phyloP scores from a whole-genome alignment of 140 eudicot genomes.

The Cichorium intybus region DNA sequence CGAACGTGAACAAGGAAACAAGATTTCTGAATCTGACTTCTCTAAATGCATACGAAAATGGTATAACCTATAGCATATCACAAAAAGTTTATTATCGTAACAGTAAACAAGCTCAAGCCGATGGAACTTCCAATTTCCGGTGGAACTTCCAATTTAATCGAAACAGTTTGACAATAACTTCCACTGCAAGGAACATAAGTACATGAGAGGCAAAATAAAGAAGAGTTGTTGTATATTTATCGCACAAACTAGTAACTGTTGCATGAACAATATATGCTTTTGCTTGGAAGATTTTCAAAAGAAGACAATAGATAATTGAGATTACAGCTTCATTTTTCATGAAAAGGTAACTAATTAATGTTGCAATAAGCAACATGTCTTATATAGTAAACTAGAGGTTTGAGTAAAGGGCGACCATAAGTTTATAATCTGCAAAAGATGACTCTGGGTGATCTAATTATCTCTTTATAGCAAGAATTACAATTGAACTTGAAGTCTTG shows the following conservation, averaged over 20 bases:
- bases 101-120: too few species aligned
- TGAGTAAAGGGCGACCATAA: background rate
- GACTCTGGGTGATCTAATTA: background rate
- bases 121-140: too few species aligned
- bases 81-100: conserved; percentile 2
- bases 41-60: background rate
- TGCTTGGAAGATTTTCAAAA: conserved; percentile 6
- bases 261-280: conserved; percentile 1
- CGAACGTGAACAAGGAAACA: conserved; percentile 11
- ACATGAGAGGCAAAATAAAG: too few species aligned
- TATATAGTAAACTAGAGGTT: conserved; percentile 2
- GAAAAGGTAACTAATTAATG: conserved; percentile 1
- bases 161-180: too few species aligned
- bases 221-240: too few species aligned
- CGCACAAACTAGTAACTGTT: conserved; percentile 9
- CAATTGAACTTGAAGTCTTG: background rate
- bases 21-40: conserved; percentile 4
- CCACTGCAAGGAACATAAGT: background rate
- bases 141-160: too few species aligned
- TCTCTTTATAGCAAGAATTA: background rate
- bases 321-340: conserved; percentile 1
- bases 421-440: background rate
- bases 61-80: conserved; percentile 4
- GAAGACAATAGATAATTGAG: background rate
- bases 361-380: background rate